Evolutionary conservation across 768 basidiomycete genomes (phyloP), one percentile per base, ranked within the genome.

Genomic region (Hericium rajendrae): DNA sequence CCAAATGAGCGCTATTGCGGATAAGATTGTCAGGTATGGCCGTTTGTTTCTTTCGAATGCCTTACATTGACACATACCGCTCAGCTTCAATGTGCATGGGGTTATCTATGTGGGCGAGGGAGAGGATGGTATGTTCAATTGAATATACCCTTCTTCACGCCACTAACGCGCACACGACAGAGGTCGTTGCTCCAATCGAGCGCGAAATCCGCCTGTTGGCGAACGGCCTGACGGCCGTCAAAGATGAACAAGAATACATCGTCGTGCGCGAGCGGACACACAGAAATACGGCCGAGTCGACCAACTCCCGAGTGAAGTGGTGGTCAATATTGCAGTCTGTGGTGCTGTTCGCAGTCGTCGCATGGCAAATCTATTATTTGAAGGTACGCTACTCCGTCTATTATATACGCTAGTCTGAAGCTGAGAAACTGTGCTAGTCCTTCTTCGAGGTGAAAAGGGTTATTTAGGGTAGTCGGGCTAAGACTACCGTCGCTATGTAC

Each of bases 201-300:
- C 84, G 88, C 57, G 95, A 98, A 78, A 94, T 98, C 61, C 85
- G 97, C 22, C 74, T 80, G 32, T 74, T 99, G 26, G 84, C 91
- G 13, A 81, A 83, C 55, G 92, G 87, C 9, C 74, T 98, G 51
- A 80, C 87, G 56, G 74, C 89, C 10, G 94, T 99, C 62, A 97
- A 97, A 74, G 97, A 99, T 67, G 97, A 99, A 70, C 95, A 98
- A 69, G 97, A 98, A 72, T 99, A 99, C 72, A 94, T 99, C 61
- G 89, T 95, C 37, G 85, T 98, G 28, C 82, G 97, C 52, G 97
- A 99, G 71, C 80, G 81, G 59, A 86, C 86, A 43, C 97, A 99
- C 71, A 79, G 97, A 55, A 91, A 98, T 70, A 99, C 97, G 53
- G 87, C 91, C 9, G 91, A 90, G 76, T 95, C 82, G 1, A 91